These are phyloP conservation scores for Phytopythium delawarense DNA, from an alignment of 352 stramenopile species.

Conservation along the genomic window DNA sequence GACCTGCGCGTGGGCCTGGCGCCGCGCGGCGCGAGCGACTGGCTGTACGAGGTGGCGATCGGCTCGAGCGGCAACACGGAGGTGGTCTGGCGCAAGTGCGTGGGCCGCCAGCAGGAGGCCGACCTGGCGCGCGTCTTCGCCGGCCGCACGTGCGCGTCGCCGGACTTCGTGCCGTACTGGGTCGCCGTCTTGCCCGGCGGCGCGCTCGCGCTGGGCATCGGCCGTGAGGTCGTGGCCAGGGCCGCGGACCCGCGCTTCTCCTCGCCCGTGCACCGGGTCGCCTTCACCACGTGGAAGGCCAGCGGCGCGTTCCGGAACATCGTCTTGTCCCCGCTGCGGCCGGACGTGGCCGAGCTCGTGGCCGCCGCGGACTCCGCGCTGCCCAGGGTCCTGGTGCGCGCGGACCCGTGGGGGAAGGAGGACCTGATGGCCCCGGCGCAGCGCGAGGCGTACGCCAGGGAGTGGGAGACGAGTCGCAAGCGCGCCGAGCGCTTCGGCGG, in stretches of 20 bases:
- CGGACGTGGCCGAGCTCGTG: slow-evolving; percentile 24
- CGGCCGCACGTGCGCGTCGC: slow-evolving; percentile 54
- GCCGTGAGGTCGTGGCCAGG: slow-evolving; percentile 52
- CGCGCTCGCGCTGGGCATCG: slow-evolving; percentile 55
- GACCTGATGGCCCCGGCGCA: slow-evolving; percentile 63
- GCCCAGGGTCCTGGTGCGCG: slow-evolving; percentile 50
- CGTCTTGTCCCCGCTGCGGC: slow-evolving; percentile 23
- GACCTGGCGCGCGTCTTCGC: slow-evolving; percentile 61
- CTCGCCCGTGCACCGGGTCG: slow-evolving; percentile 33
- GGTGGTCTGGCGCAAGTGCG: slow-evolving; percentile 58
- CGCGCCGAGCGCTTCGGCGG: slow-evolving; percentile 67
- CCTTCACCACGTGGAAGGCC: slow-evolving; percentile 69
- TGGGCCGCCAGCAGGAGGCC: slow-evolving; percentile 33
- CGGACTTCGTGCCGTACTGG: slow-evolving; percentile 73
- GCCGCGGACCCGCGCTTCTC: slow-evolving; percentile 31
- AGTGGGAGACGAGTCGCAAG: slow-evolving; percentile 36
- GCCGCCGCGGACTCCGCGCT: slow-evolving; percentile 29
- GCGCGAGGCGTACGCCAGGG: slow-evolving; percentile 40
- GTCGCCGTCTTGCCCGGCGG: slow-evolving; percentile 38
- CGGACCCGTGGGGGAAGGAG: slow-evolving; percentile 44
- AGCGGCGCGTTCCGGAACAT: slow-evolving; percentile 46
- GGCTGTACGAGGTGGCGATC: slow-evolving; percentile 61
- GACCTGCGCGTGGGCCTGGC: slow-evolving; percentile 71
- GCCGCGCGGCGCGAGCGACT: slow-evolving; percentile 23
- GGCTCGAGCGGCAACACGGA: slow-evolving; percentile 76